Evolutionary conservation across 805 yeast genomes (phyloP).

Genomic region (Saccharomycopsis babjevae): DNA sequence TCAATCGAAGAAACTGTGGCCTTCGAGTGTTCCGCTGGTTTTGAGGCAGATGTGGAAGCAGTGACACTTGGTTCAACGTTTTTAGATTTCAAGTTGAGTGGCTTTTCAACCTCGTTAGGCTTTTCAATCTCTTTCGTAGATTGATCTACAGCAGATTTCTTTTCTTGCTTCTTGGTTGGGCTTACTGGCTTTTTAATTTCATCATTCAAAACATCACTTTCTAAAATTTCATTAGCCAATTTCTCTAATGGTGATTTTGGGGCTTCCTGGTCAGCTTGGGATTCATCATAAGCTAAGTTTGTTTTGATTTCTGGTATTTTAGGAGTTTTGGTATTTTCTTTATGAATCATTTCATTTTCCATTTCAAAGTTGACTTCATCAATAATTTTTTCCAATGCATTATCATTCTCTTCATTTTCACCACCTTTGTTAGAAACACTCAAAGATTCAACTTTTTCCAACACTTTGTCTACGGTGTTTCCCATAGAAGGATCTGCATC

Average conservation of each 20-base stretch:
- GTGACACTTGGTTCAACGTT: neutral
- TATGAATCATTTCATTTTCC: neutral
- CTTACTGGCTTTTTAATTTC: neutral
- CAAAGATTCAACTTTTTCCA: slow-evolving; percentile 15
- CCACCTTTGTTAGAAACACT: slow-evolving; percentile 1
- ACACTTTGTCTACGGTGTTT: slow-evolving; percentile 13
- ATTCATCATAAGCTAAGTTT: neutral
- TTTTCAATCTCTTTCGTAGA: neutral
- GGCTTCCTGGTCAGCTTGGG: neutral
- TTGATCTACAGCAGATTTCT: neutral
- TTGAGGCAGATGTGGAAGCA: neutral
- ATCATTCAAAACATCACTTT: neutral
- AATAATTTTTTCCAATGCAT: slow-evolving; percentile 2
- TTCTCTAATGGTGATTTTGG: slow-evolving; percentile 14
- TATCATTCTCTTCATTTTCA: slow-evolving; percentile 13
- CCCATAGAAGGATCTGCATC: slow-evolving; percentile 19
- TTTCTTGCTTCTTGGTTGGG: neutral
- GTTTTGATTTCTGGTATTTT: neutral
- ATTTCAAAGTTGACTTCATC: slow-evolving; percentile 9
- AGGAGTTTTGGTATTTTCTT: neutral
- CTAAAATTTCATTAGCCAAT: slow-evolving; percentile 9
- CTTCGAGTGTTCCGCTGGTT: neutral
- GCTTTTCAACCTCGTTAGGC: neutral
- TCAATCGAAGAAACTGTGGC: neutral
- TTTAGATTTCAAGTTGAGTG: neutral